phyloP scores from a whole-genome alignment of 345 rosid species.

The Rhodamnia rubescens region DNA sequence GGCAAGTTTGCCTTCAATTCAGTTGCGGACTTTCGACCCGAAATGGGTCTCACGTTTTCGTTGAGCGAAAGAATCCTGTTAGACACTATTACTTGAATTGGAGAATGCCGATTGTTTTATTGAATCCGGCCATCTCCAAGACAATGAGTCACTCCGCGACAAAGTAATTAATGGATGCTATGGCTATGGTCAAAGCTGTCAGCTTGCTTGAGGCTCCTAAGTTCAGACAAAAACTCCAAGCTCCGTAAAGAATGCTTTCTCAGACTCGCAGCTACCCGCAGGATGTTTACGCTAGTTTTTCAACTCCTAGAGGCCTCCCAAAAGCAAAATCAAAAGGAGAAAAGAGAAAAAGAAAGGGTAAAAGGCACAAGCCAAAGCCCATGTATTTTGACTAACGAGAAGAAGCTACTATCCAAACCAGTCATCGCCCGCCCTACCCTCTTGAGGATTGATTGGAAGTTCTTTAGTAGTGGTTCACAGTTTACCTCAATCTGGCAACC shows the following conservation, averaged over 20 bases:
- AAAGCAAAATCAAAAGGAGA: not conserved
- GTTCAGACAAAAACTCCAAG: not conserved
- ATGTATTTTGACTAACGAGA: not conserved
- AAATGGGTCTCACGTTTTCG: not conserved
- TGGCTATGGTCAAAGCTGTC: not conserved
- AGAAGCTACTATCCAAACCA: not conserved
- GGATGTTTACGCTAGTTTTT: not conserved
- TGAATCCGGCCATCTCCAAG: not conserved
- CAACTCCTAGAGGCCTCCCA: not conserved
- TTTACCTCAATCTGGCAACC: not conserved
- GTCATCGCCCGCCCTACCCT: fast-evolving
- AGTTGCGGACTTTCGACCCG: not conserved
- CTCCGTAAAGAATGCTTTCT: not conserved
- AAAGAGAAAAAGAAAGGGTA: not conserved
- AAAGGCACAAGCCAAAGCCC: not conserved
- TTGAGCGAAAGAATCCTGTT: not conserved
- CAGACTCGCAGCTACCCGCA: not conserved
- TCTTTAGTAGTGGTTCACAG: not conserved
- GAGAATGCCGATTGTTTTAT: not conserved
- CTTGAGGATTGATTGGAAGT: not conserved
- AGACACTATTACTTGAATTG: not conserved
- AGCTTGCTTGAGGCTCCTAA: not conserved
- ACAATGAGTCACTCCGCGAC: not conserved
- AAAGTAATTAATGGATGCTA: not conserved
- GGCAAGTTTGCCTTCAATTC: not conserved